A percentile compares a stretch with the other conserved stretches of the same genome.
Conservation (phyloP, 495 filamentous ascomycete genomes). For the Penicillium turbatum region DNA sequence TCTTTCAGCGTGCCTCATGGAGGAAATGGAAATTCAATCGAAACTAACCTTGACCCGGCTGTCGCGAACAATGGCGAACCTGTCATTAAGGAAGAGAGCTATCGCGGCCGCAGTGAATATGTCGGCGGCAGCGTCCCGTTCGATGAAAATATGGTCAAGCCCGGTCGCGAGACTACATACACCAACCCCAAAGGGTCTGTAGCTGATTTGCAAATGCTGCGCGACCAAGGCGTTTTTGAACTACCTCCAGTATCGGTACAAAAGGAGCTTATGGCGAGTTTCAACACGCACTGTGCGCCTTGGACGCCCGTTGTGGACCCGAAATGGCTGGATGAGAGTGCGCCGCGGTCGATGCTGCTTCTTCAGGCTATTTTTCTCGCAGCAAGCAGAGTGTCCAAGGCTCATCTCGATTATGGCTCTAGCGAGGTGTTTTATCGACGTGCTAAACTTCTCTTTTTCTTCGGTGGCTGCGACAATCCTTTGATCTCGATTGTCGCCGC, state of each 20-base stretch:
- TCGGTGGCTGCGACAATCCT: slow-evolving; percentile 25
- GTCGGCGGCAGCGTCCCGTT: slow-evolving; percentile 29
- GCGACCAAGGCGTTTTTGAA: slow-evolving; percentile 28
- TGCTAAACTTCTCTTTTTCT: slow-evolving; percentile 29
- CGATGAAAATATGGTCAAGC: slow-evolving; percentile 32
- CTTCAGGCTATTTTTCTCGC: slow-evolving; percentile 27
- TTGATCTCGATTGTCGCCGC: slow-evolving; percentile 30
- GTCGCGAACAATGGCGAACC: slow-evolving; percentile 16
- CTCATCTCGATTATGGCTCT: slow-evolving; percentile 27
- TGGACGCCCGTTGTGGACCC: slow-evolving; percentile 30
- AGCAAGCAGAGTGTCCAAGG: slow-evolving; percentile 26
- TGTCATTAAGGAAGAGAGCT: slow-evolving; percentile 29
- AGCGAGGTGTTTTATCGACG: slow-evolving; percentile 30
- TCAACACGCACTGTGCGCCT: slow-evolving; percentile 24
- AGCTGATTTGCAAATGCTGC: slow-evolving; percentile 25
- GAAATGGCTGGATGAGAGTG: slow-evolving; percentile 22
- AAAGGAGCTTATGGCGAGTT: slow-evolving; percentile 24
- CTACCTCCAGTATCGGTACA: slow-evolving; percentile 24
- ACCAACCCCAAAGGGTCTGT: slow-evolving; percentile 25
- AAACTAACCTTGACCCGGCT: not conserved
- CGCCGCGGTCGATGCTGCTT: slow-evolving; percentile 26
- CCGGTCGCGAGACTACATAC: slow-evolving; percentile 26
- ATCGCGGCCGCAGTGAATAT: slow-evolving; percentile 29
- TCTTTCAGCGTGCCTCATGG: slow-evolving; percentile 4
- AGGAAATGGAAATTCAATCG: not conserved